Evolutionary conservation across 169 alveolate genomes (phyloP).

Genomic region (Plasmodium berghei): DNA sequence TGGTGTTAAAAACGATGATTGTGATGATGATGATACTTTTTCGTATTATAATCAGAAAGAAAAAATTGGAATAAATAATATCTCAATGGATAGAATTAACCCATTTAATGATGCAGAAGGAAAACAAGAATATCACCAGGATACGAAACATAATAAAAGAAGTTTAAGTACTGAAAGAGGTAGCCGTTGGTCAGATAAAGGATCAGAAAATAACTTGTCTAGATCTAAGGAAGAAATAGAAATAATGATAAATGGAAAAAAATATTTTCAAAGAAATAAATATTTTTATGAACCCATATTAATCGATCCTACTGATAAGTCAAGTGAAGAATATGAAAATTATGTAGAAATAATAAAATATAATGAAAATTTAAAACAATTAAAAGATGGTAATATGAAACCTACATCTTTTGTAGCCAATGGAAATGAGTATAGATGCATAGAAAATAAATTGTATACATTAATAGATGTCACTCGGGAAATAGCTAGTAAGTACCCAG

Average conservation of each 20-base stretch:
- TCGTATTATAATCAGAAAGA: neutral
- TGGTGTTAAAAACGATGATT: neutral
- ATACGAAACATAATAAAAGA: slow-evolving; percentile 1
- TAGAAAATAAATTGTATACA: slow-evolving; percentile 53
- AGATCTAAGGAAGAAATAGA: slow-evolving; percentile 53
- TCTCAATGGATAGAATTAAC: neutral
- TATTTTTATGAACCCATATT: slow-evolving; percentile 76
- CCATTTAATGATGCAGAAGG: neutral
- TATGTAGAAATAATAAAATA: slow-evolving; percentile 64
- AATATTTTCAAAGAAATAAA: slow-evolving; percentile 71
- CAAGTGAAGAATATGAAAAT: slow-evolving; percentile 70
- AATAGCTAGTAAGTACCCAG: slow-evolving; percentile 45
- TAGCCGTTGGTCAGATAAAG: neutral
- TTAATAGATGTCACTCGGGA: slow-evolving; percentile 70
- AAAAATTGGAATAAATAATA: neutral
- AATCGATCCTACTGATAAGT: slow-evolving; percentile 42
- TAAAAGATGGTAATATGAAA: slow-evolving; percentile 34
- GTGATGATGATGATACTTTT: neutral
- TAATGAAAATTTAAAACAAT: slow-evolving; percentile 48
- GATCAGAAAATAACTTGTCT: slow-evolving; percentile 4
- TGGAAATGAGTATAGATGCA: slow-evolving; percentile 71
- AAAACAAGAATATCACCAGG: no score
- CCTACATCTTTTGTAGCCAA: slow-evolving; percentile 59
- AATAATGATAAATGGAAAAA: slow-evolving; percentile 62
- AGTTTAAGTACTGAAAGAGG: slow-evolving; percentile 4